Evolutionary conservation across 371 early-diverging fungal genomes (phyloP), one percentile per base, ranked within the genome.

Genomic region (Dichotomocladium elegans): DNA sequence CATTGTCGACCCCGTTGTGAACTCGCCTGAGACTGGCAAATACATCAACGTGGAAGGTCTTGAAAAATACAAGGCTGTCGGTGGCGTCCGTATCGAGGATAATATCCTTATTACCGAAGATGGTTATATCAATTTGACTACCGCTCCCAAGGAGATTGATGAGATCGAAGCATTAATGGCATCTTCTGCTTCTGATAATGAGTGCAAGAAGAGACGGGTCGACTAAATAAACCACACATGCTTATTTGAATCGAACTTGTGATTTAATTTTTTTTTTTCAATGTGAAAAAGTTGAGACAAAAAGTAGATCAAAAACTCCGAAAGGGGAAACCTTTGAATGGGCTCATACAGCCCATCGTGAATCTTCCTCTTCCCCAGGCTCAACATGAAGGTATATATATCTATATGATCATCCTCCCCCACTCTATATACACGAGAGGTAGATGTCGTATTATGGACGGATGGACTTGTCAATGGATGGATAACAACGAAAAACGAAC

Each of bases 31-130:
- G 4, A 67, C 82, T 21, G 69, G 80, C 46, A 61, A 81, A 66
- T 90, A 71, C 55, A 76, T 95, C 51, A 80, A 93, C 67, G 70
- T 83, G 57, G 88, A 82, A 15, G 77, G 76, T 3, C 69, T 92
- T 17, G 72, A 81, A 46, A 77, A 82, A 47, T 92, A 88, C 68
- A 72, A 77, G 56, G 60, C 73, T 44, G 90, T 94, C 14, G 96
- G 96, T 41, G 96, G 96, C 61, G 93, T 96, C 37, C 84, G 96
- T 62, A 94, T 96, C 45, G 96, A 96, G 64, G 94, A 94, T 59
- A 87, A 90, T 55, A 86, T 95, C 25, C 78, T 89, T 28, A 83
- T 91, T 29, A 89, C 88, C 12, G 80, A 83, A 50, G 70, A 77
- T 30, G 89, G 88, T 21, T 64, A 73, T 55, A 69, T 79, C 47